phyloP scores from a whole-genome alignment of 352 stramenopile species.

The Pythium vanterpoolii region DNA sequence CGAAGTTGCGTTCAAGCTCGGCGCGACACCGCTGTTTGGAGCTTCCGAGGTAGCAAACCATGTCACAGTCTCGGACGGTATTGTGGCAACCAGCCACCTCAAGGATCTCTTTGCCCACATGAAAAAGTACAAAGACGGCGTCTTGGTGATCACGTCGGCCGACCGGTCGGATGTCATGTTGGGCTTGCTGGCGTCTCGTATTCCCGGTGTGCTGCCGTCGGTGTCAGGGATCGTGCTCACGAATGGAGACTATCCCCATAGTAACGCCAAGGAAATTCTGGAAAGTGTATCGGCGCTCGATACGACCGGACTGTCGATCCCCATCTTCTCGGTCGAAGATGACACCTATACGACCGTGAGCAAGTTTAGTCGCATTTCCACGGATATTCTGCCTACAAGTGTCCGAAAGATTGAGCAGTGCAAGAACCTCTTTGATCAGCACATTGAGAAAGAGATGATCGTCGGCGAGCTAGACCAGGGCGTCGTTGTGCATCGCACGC shows the following conservation, averaged over 20 bases:
- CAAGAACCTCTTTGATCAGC: slow-evolving; percentile 59
- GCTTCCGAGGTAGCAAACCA: slow-evolving; percentile 60
- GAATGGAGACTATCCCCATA: slow-evolving; percentile 72
- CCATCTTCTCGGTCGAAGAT: slow-evolving; percentile 62
- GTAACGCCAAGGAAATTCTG: slow-evolving; percentile 70
- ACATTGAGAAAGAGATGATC: slow-evolving; percentile 60
- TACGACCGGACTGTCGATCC: slow-evolving; percentile 64
- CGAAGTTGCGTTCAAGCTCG: slow-evolving; percentile 64
- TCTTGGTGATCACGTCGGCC: slow-evolving; percentile 73
- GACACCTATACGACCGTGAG: slow-evolving; percentile 66
- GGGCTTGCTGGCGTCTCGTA: slow-evolving; percentile 58
- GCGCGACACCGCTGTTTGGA: slow-evolving; percentile 63
- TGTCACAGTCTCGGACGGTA: slow-evolving; percentile 58
- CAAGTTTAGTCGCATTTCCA: slow-evolving; percentile 54
- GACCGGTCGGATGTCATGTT: slow-evolving; percentile 74
- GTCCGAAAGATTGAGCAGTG: slow-evolving; percentile 67
- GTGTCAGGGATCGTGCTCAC: slow-evolving; percentile 71
- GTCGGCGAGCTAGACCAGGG: slow-evolving; percentile 64
- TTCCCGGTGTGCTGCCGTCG: slow-evolving; percentile 64
- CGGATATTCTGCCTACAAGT: slow-evolving; percentile 68
- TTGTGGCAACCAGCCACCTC: slow-evolving; percentile 65
- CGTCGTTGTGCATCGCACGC: slow-evolving; percentile 58
- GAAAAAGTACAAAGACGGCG: slow-evolving; percentile 74
- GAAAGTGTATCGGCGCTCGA: slow-evolving; percentile 64
- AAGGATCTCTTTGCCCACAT: slow-evolving; percentile 76